Evolutionary conservation across 139 green algal genomes (phyloP).

Genomic region (Chlamydomonas incerta): DNA sequence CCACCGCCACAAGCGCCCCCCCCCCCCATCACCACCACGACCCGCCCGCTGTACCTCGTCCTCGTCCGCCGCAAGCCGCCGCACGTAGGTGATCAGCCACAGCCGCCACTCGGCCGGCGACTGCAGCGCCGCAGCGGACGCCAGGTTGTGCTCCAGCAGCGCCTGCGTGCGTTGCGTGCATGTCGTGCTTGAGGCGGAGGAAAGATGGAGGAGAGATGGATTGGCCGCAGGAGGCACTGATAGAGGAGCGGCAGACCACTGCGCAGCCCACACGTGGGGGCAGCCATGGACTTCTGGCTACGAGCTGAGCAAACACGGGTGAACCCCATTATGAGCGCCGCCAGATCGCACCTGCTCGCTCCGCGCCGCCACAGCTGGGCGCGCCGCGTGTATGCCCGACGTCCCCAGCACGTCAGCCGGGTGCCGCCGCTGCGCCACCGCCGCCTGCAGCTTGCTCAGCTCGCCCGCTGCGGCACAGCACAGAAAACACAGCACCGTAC

Average conservation of each 20-base stretch:
- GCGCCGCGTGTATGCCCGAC: not conserved
- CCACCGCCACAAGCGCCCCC: no score
- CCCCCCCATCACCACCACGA: no score
- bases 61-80: conserved; percentile 55
- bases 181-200: no score
- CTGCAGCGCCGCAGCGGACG: conserved; percentile 62
- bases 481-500: not conserved
- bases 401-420: conserved; percentile 11
- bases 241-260: no score
- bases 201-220: no score
- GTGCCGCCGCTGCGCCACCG: conserved; percentile 32
- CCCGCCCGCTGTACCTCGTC: conserved; percentile 65
- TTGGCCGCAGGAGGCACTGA: no score
- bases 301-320: no score
- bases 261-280: no score
- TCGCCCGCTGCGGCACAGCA: conserved; percentile 51
- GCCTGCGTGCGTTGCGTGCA: no score
- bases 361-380: not conserved
- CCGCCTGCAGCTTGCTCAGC: conserved; percentile 56
- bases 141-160: conserved; percentile 72
- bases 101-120: conserved; percentile 65
- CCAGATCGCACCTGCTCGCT: conserved; percentile 7
- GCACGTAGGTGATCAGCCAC: conserved; percentile 75
- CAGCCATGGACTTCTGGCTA: no score
- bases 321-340: no score